Evolutionary conservation across 768 basidiomycete genomes (phyloP).

Genomic region (Podaxis rugospora): DNA sequence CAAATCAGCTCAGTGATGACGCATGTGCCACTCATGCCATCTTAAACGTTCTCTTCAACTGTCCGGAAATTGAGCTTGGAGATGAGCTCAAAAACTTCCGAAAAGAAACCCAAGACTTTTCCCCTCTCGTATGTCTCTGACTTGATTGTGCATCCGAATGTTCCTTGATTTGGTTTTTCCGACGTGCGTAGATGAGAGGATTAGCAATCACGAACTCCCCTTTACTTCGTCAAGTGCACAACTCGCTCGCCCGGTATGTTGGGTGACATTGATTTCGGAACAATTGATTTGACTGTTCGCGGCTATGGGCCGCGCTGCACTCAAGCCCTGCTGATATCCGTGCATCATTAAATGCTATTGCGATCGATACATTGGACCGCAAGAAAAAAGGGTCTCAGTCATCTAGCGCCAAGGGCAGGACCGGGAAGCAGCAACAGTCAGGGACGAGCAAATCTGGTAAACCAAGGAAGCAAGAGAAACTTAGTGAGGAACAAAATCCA

Average conservation of each 20-base stretch:
- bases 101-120: conserved; percentile 50
- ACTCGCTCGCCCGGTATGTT: conserved; percentile 54
- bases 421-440: neutral
- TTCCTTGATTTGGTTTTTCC: neutral
- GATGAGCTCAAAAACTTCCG: conserved; percentile 38
- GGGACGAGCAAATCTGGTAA: conserved; percentile 9
- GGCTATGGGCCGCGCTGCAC: conserved; percentile 6
- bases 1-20: conserved; percentile 63
- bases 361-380: conserved; percentile 39
- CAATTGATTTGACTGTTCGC: neutral
- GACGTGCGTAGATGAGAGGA: conserved; percentile 50
- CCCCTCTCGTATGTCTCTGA: conserved; percentile 43
- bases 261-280: neutral
- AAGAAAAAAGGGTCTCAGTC: conserved; percentile 28
- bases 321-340: conserved; percentile 55
- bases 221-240: conserved; percentile 51
- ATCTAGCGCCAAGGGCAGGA: neutral
- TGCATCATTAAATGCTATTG: conserved; percentile 42
- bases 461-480: conserved; percentile 14
- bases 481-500: conserved; percentile 35
- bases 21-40: conserved; percentile 63
- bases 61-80: conserved; percentile 46
- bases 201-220: conserved; percentile 56
- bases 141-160: neutral
- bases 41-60: conserved; percentile 56